Conservation (phyloP, 768 basidiomycete species). For the Sporobolomyces pararoseus region DNA sequence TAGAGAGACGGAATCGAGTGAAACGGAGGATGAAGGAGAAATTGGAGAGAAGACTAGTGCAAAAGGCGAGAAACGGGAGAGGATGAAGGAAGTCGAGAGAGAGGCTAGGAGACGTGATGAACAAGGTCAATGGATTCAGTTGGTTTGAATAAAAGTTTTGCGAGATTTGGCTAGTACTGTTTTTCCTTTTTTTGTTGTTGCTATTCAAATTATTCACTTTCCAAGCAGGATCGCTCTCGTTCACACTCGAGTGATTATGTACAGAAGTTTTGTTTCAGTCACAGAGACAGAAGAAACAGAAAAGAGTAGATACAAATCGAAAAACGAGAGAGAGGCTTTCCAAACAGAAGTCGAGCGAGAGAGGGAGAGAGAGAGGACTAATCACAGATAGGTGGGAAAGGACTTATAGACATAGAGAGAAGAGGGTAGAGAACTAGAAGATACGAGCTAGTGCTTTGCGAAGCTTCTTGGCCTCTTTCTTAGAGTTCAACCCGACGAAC, state of each 20-base stretch:
- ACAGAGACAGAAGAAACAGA: neutral
- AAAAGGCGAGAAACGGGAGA: neutral
- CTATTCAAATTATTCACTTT: too few relatives aligned
- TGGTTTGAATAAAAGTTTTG: too few relatives aligned
- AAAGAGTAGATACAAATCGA: neutral
- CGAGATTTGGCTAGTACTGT: too few relatives aligned
- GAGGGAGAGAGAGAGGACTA: neutral
- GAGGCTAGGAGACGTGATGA: conserved; percentile 3
- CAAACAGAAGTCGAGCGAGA: too few relatives aligned
- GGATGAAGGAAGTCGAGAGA: neutral
- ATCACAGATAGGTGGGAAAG: too few relatives aligned
- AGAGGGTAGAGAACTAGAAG: neutral
- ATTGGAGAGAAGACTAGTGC: neutral
- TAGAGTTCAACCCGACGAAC: neutral
- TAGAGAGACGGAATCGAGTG: neutral
- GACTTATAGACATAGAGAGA: too few relatives aligned
- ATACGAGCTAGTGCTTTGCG: conserved; percentile 11
- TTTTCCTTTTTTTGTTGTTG: too few relatives aligned
- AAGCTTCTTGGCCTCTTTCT: conserved; percentile 19
- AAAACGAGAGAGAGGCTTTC: neutral
- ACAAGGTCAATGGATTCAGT: neutral
- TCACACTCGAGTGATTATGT: too few relatives aligned
- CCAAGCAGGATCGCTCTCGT: too few relatives aligned
- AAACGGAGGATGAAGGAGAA: neutral
- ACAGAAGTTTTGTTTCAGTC: too few relatives aligned